Evolutionary conservation across 768 basidiomycete species (phyloP).

Genomic region (Tricholoma furcatifolium): DNA sequence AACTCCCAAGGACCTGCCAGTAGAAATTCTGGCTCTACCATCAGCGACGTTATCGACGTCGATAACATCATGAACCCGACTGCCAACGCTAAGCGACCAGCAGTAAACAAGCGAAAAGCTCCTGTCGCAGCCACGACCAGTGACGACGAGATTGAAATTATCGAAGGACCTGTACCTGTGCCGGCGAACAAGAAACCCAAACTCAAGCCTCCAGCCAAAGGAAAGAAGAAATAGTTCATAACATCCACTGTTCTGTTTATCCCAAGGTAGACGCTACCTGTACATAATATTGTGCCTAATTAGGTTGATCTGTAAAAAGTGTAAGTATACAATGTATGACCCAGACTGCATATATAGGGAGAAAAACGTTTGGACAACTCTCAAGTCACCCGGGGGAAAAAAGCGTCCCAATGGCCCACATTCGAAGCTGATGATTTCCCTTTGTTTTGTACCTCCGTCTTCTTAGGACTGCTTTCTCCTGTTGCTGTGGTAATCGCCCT

Average conservation of each 20-base stretch:
- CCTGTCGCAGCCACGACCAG: conserved; percentile 28
- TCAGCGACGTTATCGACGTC: conserved; percentile 42
- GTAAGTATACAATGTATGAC: neutral
- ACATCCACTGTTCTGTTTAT: neutral
- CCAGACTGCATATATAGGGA: too few relatives aligned
- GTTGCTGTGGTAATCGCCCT: conserved; percentile 44
- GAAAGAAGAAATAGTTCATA: conserved; percentile 35
- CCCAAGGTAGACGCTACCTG: neutral
- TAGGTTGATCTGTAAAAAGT: neutral
- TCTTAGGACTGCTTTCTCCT: conserved; percentile 47
- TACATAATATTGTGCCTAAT: neutral
- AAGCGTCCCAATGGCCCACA: conserved; percentile 43
- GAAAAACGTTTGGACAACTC: too few relatives aligned
- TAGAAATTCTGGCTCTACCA: conserved; percentile 42
- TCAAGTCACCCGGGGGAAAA: conserved; percentile 33
- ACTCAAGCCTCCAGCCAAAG: conserved; percentile 34
- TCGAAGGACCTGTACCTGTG: conserved; percentile 41
- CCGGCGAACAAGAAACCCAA: conserved; percentile 30
- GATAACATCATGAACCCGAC: conserved; percentile 29
- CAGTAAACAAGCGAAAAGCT: conserved; percentile 51
- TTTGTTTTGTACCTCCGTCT: conserved; percentile 15
- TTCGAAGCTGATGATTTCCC: conserved; percentile 19
- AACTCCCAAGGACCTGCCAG: conserved; percentile 47
- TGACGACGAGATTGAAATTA: conserved; percentile 57
- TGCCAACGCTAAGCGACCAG: conserved; percentile 20